phyloP scores from a whole-genome alignment of 1,139 yeast genomes.

The Taiozyma sp. region DNA sequence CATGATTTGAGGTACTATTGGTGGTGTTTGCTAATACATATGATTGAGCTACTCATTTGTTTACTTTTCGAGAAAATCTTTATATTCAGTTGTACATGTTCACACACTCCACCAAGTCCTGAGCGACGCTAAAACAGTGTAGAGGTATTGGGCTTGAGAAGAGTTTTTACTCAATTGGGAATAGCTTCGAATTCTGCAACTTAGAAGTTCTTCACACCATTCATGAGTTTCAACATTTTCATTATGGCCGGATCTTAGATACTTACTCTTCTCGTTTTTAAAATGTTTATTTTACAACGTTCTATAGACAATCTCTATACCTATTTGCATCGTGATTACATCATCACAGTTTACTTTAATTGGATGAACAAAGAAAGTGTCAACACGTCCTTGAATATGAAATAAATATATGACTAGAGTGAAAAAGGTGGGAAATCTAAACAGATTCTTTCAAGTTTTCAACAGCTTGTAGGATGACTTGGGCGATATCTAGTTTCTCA shows the following conservation, averaged over 20 bases:
- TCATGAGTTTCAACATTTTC: too few species aligned
- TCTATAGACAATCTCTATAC: neutral
- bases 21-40: neutral
- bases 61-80: neutral
- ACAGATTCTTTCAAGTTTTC: constrained; percentile 24
- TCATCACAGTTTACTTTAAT: neutral
- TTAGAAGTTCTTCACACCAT: neutral
- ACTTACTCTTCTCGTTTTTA: neutral
- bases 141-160: too few species aligned
- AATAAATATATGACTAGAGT: neutral
- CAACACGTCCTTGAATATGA: neutral
- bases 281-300: neutral
- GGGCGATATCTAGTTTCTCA: constrained; percentile 81
- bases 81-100: neutral
- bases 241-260: too few species aligned
- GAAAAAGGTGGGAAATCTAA: neutral
- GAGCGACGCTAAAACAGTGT: too few species aligned
- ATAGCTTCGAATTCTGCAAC: too few species aligned
- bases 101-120: too few species aligned
- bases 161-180: too few species aligned
- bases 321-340: neutral
- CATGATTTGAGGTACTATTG: neutral
- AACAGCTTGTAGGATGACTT: constrained; percentile 42
- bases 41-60: neutral
- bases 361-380: neutral